Evolutionary conservation across 2,329 filamentous ascomycete genomes (phyloP).

Genomic region (Cladosporium oxysporum): DNA sequence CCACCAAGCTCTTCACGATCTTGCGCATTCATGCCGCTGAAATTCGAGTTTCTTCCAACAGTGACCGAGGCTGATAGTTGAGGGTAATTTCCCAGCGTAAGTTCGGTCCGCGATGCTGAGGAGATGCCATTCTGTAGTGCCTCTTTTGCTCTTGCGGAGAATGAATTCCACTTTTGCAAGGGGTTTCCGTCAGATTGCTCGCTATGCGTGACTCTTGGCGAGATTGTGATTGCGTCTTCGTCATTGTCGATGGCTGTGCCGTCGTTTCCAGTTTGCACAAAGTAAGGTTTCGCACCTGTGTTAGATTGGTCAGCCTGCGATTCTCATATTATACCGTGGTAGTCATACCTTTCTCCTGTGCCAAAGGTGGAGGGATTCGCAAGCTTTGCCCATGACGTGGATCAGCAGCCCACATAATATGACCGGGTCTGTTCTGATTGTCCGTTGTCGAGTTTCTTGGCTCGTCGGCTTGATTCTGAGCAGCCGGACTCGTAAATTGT

Average conservation of each 20-base stretch:
- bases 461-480: background rate
- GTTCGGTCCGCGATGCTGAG: background rate
- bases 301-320: background rate
- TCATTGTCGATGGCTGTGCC: background rate
- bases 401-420: background rate
- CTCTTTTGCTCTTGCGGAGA: background rate
- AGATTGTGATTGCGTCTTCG: background rate
- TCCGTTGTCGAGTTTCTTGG: background rate
- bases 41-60: slow-evolving; percentile 7
- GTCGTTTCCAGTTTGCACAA: background rate
- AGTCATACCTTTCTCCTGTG: background rate
- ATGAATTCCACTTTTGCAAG: background rate
- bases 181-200: background rate
- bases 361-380: background rate
- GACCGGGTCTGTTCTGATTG: background rate
- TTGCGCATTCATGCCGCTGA: slow-evolving; percentile 66
- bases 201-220: background rate
- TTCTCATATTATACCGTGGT: background rate
- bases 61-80: background rate
- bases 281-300: background rate
- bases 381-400: background rate
- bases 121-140: background rate
- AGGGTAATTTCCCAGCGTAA: background rate
- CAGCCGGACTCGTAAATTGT: background rate
- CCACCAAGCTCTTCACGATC: slow-evolving; percentile 91